Percentiles rank a stretch among this genome's conserved stretches.
Evolutionary conservation across 2,329 filamentous ascomycete species (phyloP).

Genomic region (Trichoderma sp.): DNA sequence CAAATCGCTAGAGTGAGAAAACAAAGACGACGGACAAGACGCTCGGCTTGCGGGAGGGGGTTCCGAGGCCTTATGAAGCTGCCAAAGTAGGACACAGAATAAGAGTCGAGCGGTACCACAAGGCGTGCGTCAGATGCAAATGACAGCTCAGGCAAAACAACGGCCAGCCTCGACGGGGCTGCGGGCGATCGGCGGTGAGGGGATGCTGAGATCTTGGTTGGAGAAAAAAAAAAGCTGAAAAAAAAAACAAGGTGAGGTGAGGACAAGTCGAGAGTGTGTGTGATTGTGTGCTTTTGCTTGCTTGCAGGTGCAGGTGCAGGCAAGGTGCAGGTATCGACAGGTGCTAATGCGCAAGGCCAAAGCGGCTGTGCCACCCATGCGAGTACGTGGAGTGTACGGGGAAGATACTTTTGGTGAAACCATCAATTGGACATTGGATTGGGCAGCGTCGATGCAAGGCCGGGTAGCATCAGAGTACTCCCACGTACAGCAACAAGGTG

Average conservation of each 20-base stretch:
- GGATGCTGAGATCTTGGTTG: constrained; percentile 17
- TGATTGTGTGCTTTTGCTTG: background rate
- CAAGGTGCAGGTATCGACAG: background rate
- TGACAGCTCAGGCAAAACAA: background rate
- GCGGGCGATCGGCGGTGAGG: constrained; percentile 22
- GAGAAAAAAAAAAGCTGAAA: background rate
- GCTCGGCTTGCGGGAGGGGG: constrained; percentile 7
- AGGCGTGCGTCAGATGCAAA: background rate
- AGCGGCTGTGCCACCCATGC: constrained; percentile 15
- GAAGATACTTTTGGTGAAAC: background rate
- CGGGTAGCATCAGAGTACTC: background rate
- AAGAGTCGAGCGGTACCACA: background rate
- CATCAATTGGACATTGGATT: background rate
- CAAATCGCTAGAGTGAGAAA: background rate
- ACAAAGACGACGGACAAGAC: background rate
- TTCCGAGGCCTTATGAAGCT: constrained; percentile 7
- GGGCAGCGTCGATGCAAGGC: background rate
- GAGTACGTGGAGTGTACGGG: background rate
- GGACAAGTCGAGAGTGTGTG: background rate
- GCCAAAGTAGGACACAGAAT: background rate
- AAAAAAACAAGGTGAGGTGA: background rate
- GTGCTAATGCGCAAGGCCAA: background rate
- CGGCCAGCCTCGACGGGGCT: constrained; percentile 15
- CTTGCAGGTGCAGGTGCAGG: background rate
- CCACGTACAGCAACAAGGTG: background rate